Evolutionary conservation across 1,284 basidiomycete species (phyloP), one percentile per base, ranked within the genome.

Genomic region (Volvariella volvacea): DNA sequence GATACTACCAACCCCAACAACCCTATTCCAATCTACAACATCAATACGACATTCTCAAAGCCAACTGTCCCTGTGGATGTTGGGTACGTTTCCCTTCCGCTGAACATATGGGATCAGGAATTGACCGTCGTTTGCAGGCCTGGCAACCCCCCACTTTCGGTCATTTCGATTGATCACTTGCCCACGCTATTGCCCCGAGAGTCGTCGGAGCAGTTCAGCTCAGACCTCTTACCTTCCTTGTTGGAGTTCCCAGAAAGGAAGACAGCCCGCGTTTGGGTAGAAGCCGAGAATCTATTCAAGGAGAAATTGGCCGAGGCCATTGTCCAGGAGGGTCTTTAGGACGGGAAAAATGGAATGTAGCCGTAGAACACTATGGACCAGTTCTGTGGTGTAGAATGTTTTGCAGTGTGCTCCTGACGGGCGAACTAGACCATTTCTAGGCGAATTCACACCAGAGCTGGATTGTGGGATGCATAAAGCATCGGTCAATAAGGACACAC

Each of bases 1-100:
- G 96, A 99, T 67, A 99, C 96, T 20, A 99, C 94, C 46, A 99
- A 99, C 68, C 94, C 95, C 20, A 89, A 90, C 79, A 99, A 99
- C 68, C 96, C 96, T 1, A 87, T 99, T 55, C 96, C 96, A 14
- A 87, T 99, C 52, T 99, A 99, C 71, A 74, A 67, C 48, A 80
- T 96, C 70, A 98, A 98, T 70, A 99, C 96, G 15, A 95, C 92
- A 2, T 99, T 99, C 65, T 80, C 87, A 44, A 76, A 90, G 52
- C 96, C 96, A 9, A 98, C 95, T 1, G 92, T 98, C 36, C 75
- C 85, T 50, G 93, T 96, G 41, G 78, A 83, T 45, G 78, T 88
- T 53, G 79, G 76, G 85, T 88, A 51, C 64, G 85, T 71, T 16
- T 31, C 12, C 14, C 32, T 31, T 3, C 42, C 42, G 22, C 44